phyloP scores from a whole-genome alignment of 495 filamentous ascomycete species.

The Hyphodiscus hymeniophilus region DNA sequence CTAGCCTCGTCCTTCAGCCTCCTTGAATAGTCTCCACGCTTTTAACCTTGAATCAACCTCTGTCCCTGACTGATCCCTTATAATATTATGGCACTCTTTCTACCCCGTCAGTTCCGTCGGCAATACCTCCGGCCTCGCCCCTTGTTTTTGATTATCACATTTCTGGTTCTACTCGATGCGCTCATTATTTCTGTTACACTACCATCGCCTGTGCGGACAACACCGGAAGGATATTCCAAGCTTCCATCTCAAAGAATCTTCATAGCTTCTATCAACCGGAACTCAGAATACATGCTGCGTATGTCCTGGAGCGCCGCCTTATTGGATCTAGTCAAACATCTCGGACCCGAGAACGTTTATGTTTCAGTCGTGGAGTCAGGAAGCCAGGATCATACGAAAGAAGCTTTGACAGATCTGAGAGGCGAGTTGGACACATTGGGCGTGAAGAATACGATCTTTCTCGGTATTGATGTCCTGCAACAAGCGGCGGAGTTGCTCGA shows the following conservation, averaged over 20 bases:
- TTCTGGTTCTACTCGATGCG: constrained; percentile 10
- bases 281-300: constrained; percentile 55
- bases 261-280: constrained; percentile 64
- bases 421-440: constrained; percentile 39
- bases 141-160: constrained; percentile 1
- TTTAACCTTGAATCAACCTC: not conserved
- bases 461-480: constrained; percentile 30
- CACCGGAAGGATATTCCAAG: not conserved
- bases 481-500: constrained; percentile 52
- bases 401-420: constrained; percentile 52
- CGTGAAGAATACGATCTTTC: constrained; percentile 43
- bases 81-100: not conserved
- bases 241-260: constrained; percentile 34
- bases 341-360: constrained; percentile 61
- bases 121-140: not conserved
- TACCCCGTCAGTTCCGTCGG: constrained; percentile 7
- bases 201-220: constrained; percentile 3
- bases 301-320: constrained; percentile 55
- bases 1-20: too few relatives aligned
- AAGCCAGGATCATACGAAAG: constrained; percentile 64
- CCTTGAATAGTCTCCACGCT: too few relatives aligned
- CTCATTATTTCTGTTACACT: not conserved
- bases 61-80: not conserved
- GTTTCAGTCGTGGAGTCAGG: constrained; percentile 65
- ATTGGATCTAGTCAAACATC: constrained; percentile 40